Conservation (phyloP, 768 basidiomycete genomes). For the Clitopilus hobsonii region DNA sequence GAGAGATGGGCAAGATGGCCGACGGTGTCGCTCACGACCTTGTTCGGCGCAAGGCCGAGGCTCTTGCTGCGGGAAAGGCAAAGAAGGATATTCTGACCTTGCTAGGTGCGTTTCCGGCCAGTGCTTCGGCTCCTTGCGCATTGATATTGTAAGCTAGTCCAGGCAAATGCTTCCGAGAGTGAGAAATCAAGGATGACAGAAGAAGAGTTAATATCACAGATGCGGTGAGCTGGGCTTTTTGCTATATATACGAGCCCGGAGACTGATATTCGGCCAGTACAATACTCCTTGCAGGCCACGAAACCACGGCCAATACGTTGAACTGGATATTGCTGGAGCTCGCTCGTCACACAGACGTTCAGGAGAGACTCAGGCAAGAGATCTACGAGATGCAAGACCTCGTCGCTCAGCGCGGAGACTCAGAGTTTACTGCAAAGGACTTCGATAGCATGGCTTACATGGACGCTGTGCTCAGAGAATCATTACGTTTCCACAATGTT, state of each 20-base stretch:
- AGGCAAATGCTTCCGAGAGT: conserved; percentile 39
- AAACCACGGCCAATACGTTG: conserved; percentile 55
- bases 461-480: conserved; percentile 48
- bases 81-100: conserved; percentile 52
- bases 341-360: conserved; percentile 50
- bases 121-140: not conserved
- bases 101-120: conserved; percentile 39
- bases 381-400: conserved; percentile 31
- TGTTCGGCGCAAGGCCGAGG: conserved; percentile 44
- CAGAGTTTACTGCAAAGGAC: conserved; percentile 40
- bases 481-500: conserved; percentile 49
- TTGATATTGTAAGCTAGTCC: conserved; percentile 22
- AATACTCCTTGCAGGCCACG: conserved; percentile 48
- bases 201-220: conserved; percentile 36
- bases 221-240: conserved; percentile 17
- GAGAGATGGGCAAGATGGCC: conserved; percentile 37
- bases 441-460: conserved; percentile 48
- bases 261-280: conserved; percentile 23
- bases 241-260: not conserved
- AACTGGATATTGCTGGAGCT: conserved; percentile 64
- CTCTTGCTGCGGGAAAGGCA: conserved; percentile 39
- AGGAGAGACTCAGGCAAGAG: conserved; percentile 59
- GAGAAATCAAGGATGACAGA: conserved; percentile 28
- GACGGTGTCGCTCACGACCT: conserved; percentile 41
- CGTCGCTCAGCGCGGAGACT: conserved; percentile 30